Conservation (phyloP, 768 basidiomycete genomes). For the Lentinula sp. region DNA sequence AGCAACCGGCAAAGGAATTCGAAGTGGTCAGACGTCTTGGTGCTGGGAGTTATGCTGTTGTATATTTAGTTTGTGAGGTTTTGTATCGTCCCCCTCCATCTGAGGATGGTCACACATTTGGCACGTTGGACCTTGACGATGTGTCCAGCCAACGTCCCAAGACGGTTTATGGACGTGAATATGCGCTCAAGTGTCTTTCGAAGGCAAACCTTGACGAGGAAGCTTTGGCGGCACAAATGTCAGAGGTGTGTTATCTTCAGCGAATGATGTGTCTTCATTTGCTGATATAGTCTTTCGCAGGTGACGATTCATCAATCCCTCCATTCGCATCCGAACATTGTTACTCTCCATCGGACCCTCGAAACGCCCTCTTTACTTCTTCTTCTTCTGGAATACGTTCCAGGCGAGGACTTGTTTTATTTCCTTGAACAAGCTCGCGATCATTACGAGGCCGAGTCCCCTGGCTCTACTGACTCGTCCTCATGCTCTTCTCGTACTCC, state of each 20-base stretch:
- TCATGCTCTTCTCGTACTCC: slow-evolving; percentile 62
- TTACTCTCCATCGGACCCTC: slow-evolving; percentile 88
- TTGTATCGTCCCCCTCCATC: slow-evolving; percentile 40
- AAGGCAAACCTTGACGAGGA: slow-evolving; percentile 91
- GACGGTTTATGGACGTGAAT: slow-evolving; percentile 67
- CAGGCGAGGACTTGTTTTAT: slow-evolving; percentile 96
- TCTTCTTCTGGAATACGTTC: slow-evolving; percentile 91
- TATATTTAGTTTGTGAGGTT: slow-evolving; percentile 85
- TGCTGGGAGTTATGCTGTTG: slow-evolving; percentile 88
- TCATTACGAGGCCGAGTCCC: slow-evolving; percentile 52
- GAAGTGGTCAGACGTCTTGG: slow-evolving; percentile 85
- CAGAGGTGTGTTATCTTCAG: slow-evolving; percentile 55
- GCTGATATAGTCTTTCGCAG: slow-evolving; percentile 28
- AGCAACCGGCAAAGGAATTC: slow-evolving; percentile 59
- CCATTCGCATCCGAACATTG: slow-evolving; percentile 86
- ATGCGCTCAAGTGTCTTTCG: slow-evolving; percentile 94
- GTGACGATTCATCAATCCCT: slow-evolving; percentile 94
- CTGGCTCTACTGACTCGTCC: slow-evolving; percentile 31
- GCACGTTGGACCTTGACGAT: slow-evolving; percentile 49
- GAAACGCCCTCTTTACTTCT: slow-evolving; percentile 90
- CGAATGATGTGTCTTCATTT: background rate
- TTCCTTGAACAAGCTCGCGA: slow-evolving; percentile 96
- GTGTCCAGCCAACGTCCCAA: slow-evolving; percentile 23
- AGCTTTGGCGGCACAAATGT: slow-evolving; percentile 81
- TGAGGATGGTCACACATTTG: slow-evolving; percentile 55